These are phyloP conservation scores for Ophiostoma ulmi DNA, from an alignment of 2,329 filamentous ascomycete species.

Conservation along the genomic window DNA sequence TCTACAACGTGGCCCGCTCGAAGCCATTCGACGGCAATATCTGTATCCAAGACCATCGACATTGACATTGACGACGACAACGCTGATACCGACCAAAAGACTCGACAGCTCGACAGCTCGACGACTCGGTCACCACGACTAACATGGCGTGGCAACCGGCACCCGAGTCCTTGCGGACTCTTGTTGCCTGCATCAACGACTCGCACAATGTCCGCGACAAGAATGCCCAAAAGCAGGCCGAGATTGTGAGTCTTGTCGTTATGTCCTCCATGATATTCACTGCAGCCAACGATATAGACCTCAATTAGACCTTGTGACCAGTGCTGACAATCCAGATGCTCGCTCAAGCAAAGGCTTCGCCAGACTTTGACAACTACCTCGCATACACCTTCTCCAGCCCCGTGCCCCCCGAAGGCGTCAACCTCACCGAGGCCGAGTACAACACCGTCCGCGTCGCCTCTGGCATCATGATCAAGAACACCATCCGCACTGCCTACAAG, in stretches of 20 bases:
- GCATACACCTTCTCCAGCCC: conserved; percentile 79
- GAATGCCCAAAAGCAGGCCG: conserved; percentile 79
- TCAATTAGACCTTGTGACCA: too few relatives aligned
- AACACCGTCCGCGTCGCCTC: conserved; percentile 78
- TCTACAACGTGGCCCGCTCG: neutral
- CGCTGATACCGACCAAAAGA: neutral
- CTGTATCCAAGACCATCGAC: conserved; percentile 4
- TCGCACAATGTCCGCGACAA: conserved; percentile 82
- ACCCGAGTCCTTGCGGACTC: conserved; percentile 79
- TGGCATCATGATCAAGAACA: conserved; percentile 93
- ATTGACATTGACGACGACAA: neutral
- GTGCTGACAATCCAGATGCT: conserved; percentile 64
- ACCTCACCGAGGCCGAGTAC: conserved; percentile 57
- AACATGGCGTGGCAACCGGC: conserved; percentile 89
- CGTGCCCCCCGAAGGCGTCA: conserved; percentile 56
- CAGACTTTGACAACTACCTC: conserved; percentile 96
- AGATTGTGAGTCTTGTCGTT: conserved; percentile 59
- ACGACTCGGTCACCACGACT: neutral
- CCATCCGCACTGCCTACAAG: conserved; percentile 71
- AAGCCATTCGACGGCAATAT: neutral
- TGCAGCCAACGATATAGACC: neutral
- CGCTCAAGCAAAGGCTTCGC: conserved; percentile 76
- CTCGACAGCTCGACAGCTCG: neutral
- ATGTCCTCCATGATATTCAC: neutral
- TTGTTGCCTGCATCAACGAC: conserved; percentile 83